Evolutionary conservation across 2,329 filamentous ascomycete genomes (phyloP).

Genomic region (Xylaria sp.): DNA sequence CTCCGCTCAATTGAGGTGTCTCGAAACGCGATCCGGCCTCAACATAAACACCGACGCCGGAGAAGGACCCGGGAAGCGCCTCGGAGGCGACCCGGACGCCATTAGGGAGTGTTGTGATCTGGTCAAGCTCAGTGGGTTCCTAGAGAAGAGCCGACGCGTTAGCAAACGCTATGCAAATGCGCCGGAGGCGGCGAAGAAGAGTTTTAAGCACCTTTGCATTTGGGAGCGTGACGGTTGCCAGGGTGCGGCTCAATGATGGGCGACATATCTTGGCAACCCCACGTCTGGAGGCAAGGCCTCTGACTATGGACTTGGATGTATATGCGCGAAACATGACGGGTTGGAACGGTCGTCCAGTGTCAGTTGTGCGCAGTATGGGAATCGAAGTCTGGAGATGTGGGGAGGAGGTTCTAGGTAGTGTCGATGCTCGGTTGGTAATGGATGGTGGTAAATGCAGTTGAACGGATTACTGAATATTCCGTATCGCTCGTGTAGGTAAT

Average conservation of each 20-base stretch:
- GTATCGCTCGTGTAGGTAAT: too few relatives aligned
- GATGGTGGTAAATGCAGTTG: neutral
- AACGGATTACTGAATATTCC: too few relatives aligned
- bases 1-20: slow-evolving; percentile 74
- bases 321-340: slow-evolving; percentile 28
- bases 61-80: slow-evolving; percentile 88
- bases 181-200: neutral
- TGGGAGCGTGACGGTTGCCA: slow-evolving; percentile 27
- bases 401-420: slow-evolving; percentile 2
- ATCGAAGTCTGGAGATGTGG: neutral
- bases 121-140: slow-evolving; percentile 82
- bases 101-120: slow-evolving; percentile 84
- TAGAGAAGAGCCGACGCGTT: slow-evolving; percentile 30
- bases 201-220: slow-evolving; percentile 21
- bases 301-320: slow-evolving; percentile 21
- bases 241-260: slow-evolving; percentile 19
- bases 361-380: slow-evolving; percentile 8
- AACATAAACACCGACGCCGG: slow-evolving; percentile 91
- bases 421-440: neutral
- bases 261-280: slow-evolving; percentile 16
- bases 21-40: slow-evolving; percentile 95
- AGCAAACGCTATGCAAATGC: neutral
- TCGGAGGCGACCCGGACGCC: slow-evolving; percentile 93
- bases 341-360: slow-evolving; percentile 11
- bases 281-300: slow-evolving; percentile 23